Base-by-base conservation (phyloP, 768 basidiomycete genomes). In the Boletus sp. region DNA sequence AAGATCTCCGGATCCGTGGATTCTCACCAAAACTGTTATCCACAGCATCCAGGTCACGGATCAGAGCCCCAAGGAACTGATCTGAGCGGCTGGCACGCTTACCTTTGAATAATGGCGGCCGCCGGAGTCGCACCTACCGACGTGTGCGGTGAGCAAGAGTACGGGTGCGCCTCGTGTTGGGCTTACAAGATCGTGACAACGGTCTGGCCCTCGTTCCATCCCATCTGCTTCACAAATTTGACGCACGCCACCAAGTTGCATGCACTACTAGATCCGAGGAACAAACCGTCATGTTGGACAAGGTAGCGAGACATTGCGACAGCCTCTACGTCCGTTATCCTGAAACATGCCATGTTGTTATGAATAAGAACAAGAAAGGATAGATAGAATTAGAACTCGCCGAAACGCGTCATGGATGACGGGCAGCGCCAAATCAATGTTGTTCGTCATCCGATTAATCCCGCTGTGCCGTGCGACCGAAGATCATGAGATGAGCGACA, bases 241-340 rank as follows among this genome's bases (percentile, higher is more conserved):
- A 97, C 80, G 61, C 90, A 93, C 2, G 96, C 90, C n/a, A 97
- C 83, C 37, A 99, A 78, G 66, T 98, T 99, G 67, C 93, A 95
- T 0, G 97, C 96, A 63, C 92, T 95, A 55, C 93, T 96, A 0
- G 95, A 98, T 14, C 97, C 97, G 29, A 98, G 77, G 74, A 95
- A 98, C 27, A 99, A 75, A 0, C 97, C 97, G 60, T 98, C 96
- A 51, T 90, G 77, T 47, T 87, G 76, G 5, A 97, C 93, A 19
- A 99, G 81, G 67, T 93, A 93, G 10, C 95, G 85, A 1, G 94
- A 89, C 96, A 98, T 98, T 8, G 89, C 84, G 44, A 98, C 92
- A 0, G 96, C 96, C 72, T 99, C 96, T 2, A 81, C 85, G 60
- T 98, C 97, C 2, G 90, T 87, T 68, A 98, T 84, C 54, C 95